Evolutionary conservation across 768 basidiomycete species (phyloP).

Genomic region (Mycena albidolilacea): DNA sequence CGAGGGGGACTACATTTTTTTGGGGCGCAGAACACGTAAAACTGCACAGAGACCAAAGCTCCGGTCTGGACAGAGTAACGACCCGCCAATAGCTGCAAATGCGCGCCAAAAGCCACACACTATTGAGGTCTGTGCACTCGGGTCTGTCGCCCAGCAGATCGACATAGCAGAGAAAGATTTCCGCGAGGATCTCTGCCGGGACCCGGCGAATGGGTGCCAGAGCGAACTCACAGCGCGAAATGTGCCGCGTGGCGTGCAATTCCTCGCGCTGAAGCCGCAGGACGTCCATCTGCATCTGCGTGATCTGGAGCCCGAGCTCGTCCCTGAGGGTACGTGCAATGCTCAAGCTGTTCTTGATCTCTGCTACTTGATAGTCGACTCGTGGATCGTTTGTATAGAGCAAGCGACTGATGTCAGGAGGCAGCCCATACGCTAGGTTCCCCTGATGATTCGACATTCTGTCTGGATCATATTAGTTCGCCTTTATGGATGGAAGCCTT

Average conservation of each 20-base stretch:
- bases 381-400: constrained; percentile 24
- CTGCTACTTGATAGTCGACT: constrained; percentile 19
- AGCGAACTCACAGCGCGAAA: constrained; percentile 15
- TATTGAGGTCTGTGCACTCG: neutral
- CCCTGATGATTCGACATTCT: neutral
- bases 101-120: constrained; percentile 14
- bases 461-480: too few species aligned
- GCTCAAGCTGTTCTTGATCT: constrained; percentile 7
- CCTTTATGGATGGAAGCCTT: too few species aligned
- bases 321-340: constrained; percentile 8
- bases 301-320: neutral
- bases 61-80: constrained; percentile 4
- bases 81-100: constrained; percentile 32
- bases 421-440: constrained; percentile 14
- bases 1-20: neutral
- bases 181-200: constrained; percentile 16
- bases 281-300: constrained; percentile 3
- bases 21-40: neutral
- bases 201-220: constrained; percentile 20
- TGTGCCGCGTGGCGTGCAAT: constrained; percentile 17
- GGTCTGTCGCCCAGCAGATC: neutral
- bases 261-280: constrained; percentile 18
- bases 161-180: constrained; percentile 14
- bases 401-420: constrained; percentile 9
- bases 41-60: constrained; percentile 6